Conservation (phyloP, 1,139 yeast genomes). For the Arxiozyma telluris region DNA sequence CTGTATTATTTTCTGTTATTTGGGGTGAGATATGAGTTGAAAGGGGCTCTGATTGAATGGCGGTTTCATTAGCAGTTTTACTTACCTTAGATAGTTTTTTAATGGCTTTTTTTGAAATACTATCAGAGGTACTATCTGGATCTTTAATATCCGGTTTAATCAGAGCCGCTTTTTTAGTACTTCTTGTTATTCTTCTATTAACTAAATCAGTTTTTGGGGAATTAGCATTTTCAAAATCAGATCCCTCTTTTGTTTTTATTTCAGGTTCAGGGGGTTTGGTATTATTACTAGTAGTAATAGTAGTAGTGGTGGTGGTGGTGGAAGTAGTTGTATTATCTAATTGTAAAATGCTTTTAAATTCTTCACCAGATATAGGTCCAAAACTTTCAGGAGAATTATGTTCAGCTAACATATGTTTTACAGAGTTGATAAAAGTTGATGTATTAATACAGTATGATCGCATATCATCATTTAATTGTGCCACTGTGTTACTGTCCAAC, state of each 20-base stretch:
- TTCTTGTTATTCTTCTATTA: too few relatives aligned
- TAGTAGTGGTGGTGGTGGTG: not conserved
- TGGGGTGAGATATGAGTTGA: not conserved
- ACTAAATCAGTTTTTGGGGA: not conserved
- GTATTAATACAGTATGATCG: not conserved
- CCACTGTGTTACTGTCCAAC: not conserved
- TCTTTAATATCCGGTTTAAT: not conserved
- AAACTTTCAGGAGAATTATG: not conserved
- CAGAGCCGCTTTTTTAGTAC: not conserved
- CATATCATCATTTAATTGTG: conserved; percentile 1
- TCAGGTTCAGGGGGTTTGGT: not conserved
- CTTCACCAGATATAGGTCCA: not conserved
- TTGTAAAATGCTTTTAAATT: not conserved
- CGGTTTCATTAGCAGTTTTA: not conserved
- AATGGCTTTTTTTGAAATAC: not conserved
- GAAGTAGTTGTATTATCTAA: not conserved
- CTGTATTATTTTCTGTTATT: not conserved
- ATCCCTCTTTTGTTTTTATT: not conserved
- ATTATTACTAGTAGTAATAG: not conserved
- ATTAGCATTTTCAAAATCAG: not conserved
- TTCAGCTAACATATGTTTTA: conserved; percentile 1
- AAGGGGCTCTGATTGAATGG: not conserved
- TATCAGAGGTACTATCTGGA: not conserved
- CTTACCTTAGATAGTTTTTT: not conserved
- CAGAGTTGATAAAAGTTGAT: not conserved